phyloP scores from a whole-genome alignment of 768 basidiomycete species.

The Naganishia vishniacii region DNA sequence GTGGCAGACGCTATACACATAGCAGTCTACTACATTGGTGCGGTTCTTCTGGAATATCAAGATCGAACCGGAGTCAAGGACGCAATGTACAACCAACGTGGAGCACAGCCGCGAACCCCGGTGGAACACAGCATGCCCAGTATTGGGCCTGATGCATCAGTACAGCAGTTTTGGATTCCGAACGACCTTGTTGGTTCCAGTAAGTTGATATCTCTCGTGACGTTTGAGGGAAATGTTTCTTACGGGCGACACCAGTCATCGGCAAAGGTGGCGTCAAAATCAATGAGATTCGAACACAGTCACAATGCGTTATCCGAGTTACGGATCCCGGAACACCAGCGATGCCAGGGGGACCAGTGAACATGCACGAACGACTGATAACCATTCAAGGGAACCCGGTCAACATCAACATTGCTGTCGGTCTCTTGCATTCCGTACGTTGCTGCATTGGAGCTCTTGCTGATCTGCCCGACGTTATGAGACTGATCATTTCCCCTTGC shows the following conservation, averaged over 20 bases:
- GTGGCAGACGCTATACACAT: slow-evolving; percentile 99
- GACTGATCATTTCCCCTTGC: not conserved
- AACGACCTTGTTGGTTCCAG: slow-evolving; percentile 77
- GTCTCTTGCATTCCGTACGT: slow-evolving; percentile 57
- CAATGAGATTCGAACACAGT: slow-evolving; percentile 94
- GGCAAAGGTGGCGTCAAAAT: slow-evolving; percentile 98
- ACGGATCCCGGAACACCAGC: slow-evolving; percentile 91
- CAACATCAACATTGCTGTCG: slow-evolving; percentile 95
- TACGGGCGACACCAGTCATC: slow-evolving; percentile 56
- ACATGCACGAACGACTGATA: slow-evolving; percentile 75
- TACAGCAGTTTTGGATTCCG: slow-evolving; percentile 96
- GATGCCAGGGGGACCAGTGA: slow-evolving; percentile 54
- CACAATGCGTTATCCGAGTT: slow-evolving; percentile 93
- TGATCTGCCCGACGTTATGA: not conserved
- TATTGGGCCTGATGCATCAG: slow-evolving; percentile 57
- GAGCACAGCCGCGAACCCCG: slow-evolving; percentile 64
- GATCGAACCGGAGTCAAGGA: slow-evolving; percentile 50
- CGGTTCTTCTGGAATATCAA: slow-evolving; percentile 69
- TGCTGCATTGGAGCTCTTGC: not conserved
- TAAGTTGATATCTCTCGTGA: slow-evolving; percentile 31
- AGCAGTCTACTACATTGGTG: slow-evolving; percentile 98
- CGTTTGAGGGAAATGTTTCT: not conserved
- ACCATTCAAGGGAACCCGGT: slow-evolving; percentile 93
- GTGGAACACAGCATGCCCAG: slow-evolving; percentile 25
- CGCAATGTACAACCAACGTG: slow-evolving; percentile 57